Evolutionary conservation across 1,139 yeast genomes (phyloP).

Genomic region (Hansenula lynferdii): DNA sequence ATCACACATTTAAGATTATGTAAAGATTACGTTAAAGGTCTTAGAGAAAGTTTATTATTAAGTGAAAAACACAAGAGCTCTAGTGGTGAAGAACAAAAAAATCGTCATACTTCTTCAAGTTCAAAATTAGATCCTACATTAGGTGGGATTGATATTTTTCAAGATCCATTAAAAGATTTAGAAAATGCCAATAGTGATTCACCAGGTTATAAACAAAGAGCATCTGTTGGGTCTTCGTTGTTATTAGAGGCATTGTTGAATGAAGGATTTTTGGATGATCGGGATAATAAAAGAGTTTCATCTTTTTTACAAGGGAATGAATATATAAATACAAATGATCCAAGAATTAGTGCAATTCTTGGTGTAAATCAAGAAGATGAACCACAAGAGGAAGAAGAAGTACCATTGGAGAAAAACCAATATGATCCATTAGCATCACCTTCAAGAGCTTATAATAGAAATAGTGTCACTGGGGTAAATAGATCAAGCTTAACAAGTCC

Average conservation of each 20-base stretch:
- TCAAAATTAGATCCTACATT: conserved; percentile 7
- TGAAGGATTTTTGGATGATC: conserved; percentile 48
- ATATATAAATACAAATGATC: conserved; percentile 33
- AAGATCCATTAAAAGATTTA: no score
- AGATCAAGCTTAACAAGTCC: no score
- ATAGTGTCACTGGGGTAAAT: no score
- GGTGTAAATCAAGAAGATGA: no score
- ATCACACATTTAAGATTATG: conserved; percentile 85
- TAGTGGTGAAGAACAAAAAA: conserved; percentile 9
- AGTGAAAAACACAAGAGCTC: conserved; percentile 22
- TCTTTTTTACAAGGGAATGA: conserved; percentile 52
- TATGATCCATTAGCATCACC: conserved; percentile 22
- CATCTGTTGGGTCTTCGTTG: conserved; percentile 43
- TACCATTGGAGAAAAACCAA: conserved; percentile 4
- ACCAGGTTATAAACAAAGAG: conserved; percentile 9
- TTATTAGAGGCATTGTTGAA: conserved; percentile 48
- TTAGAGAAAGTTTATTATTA: conserved; percentile 45
- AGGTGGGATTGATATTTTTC: no score
- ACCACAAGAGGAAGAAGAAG: conserved; percentile 5
- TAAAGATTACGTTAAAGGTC: conserved; percentile 77
- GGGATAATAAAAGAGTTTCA: conserved; percentile 47
- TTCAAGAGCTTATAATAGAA: conserved; percentile 16
- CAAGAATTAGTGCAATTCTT: conserved; percentile 32
- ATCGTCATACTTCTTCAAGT: conserved; percentile 2
- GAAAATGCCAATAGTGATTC: conserved; percentile 4